Base-by-base conservation (phyloP, 2,329 filamentous ascomycete species). In the Diaporthe australafricana region DNA sequence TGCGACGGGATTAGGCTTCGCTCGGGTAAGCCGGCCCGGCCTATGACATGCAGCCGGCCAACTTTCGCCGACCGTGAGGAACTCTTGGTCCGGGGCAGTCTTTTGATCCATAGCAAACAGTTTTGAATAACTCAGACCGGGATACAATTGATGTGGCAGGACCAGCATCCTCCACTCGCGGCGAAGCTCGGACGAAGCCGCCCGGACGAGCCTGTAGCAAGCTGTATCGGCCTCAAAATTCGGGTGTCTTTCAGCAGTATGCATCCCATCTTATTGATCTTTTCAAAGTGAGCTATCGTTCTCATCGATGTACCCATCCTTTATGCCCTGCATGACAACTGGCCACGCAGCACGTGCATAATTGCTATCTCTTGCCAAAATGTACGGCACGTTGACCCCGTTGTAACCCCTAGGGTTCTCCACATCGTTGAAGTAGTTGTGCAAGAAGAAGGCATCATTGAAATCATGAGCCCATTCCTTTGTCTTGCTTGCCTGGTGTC, bases 341-440 rank as follows among this genome's bases (percentile, higher is more conserved):
- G 73, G 73, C 78, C 78, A 79, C 16, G 75, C 75, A 40, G 66
- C 70, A 52, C 70, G 35, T n/a, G 70, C 70, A 57, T 72, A 72
- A 16, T 72, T 72, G 17, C 66, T 70, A 17, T 60, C 62, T 17
- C 70, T 56, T 27, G 66, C 35, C 57, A 72, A 45, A 1, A 72
- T 27, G 9, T 72, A 72, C 32, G 45, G 56, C 20, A 72, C 47
- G 6, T 16, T 57, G 4, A 72, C 25, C 9, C 66, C 70, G 3
- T 52, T 47, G 17, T 60, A 66, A 1, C 56, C 47, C 30, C 30
- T 35, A n/a, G n/a, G 80, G 71, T 47, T 40, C 35, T 48, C 70
- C 20, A 63, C 30, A 32, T 48, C 35, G 20, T 73, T 72, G 66
- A 73, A 74, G 16, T 74, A 48, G 5, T 53, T 71, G n/a, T 75